phyloP scores from a whole-genome alignment of 257 asterid genomes.

The Eucommia ulmoides region DNA sequence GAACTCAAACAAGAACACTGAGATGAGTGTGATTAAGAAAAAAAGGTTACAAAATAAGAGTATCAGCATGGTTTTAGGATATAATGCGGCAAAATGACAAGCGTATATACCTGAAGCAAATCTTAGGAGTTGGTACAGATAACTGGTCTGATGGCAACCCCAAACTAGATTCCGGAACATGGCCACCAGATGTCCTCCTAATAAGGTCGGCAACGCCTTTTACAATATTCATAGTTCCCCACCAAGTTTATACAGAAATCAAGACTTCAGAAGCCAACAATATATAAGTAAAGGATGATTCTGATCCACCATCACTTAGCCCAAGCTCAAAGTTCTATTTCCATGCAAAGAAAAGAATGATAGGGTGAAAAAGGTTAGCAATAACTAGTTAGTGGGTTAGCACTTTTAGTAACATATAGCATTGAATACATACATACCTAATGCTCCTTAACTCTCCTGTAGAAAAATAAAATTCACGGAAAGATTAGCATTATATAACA shows the following conservation, averaged over 20 bases:
- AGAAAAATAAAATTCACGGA: too few relatives aligned
- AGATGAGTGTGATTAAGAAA: too few relatives aligned
- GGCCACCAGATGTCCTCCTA: constrained; percentile 65
- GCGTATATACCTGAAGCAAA: constrained; percentile 54
- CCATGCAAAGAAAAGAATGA: too few relatives aligned
- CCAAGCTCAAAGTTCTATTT: too few relatives aligned
- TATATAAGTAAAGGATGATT: constrained; percentile 11
- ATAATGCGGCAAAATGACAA: not conserved
- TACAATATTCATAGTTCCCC: constrained; percentile 74
- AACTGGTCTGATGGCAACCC: constrained; percentile 44
- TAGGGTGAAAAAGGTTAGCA: too few relatives aligned
- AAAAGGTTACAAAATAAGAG: too few relatives aligned
- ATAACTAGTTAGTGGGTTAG: too few relatives aligned
- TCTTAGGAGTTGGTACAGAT: constrained; percentile 45
- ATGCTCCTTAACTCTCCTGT: too few relatives aligned
- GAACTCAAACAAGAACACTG: too few relatives aligned
- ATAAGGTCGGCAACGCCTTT: constrained; percentile 95
- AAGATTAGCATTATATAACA: too few relatives aligned
- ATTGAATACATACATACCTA: too few relatives aligned
- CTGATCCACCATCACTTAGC: constrained; percentile 32
- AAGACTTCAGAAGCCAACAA: constrained; percentile 28
- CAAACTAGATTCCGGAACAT: constrained; percentile 42
- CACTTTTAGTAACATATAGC: too few relatives aligned
- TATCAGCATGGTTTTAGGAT: not conserved
- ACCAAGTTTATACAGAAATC: constrained; percentile 16